These are phyloP conservation scores for Hypoxylon sp. DNA, from an alignment of 2,329 filamentous ascomycete genomes.

Conservation along the genomic window DNA sequence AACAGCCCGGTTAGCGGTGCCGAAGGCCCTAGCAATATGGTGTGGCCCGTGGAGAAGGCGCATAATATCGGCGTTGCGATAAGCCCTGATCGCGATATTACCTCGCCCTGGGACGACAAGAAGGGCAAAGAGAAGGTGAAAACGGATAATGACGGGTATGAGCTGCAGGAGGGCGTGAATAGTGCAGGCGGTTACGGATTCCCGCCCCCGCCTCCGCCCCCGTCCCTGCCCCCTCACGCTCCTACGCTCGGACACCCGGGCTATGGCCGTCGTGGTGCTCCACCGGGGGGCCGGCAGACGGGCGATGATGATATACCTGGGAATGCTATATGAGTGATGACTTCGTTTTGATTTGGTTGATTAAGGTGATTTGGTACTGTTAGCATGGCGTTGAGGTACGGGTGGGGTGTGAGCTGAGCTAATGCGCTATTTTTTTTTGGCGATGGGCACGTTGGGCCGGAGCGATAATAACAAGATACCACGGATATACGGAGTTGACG, in stretches of 20 bases:
- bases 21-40: constrained; percentile 53
- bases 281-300: constrained; percentile 1
- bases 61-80: constrained; percentile 62
- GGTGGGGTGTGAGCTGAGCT: neutral
- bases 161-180: constrained; percentile 64
- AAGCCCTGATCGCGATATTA: constrained; percentile 57
- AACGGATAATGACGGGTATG: constrained; percentile 60
- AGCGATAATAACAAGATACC: constrained; percentile 29
- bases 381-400: constrained; percentile 31
- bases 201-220: constrained; percentile 43
- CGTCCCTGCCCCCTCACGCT: constrained; percentile 50
- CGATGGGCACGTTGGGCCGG: constrained; percentile 1
- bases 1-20: constrained; percentile 69
- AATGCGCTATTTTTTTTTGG: constrained; percentile 1
- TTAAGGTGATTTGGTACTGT: neutral
- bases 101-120: constrained; percentile 54
- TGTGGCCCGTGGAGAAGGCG: constrained; percentile 58
- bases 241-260: constrained; percentile 65
- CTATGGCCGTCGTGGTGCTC: constrained; percentile 58
- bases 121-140: constrained; percentile 60
- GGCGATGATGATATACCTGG: constrained; percentile 13
- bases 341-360: neutral
- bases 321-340: constrained; percentile 9
- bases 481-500: constrained; percentile 28
- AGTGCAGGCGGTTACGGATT: constrained; percentile 51